Evolutionary conservation across 2,329 filamentous ascomycete genomes (phyloP).

Genomic region (Microdochium trichocladiopsis): DNA sequence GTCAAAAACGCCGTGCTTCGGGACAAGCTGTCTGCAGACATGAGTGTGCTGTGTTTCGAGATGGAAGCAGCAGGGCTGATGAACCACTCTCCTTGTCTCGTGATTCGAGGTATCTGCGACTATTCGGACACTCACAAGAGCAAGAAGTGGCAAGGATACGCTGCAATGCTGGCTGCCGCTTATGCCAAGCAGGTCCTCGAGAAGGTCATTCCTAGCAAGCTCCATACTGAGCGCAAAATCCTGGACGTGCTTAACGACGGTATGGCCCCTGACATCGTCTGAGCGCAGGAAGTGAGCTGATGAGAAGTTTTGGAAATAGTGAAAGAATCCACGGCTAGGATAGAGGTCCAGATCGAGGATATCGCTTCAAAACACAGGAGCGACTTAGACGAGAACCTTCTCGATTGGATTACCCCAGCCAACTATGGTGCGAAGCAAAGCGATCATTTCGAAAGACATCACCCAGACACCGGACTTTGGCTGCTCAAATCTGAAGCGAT

Average conservation of each 20-base stretch:
- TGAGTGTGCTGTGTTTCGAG: neutral
- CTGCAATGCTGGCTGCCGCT: neutral
- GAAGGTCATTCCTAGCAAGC: neutral
- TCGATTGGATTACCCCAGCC: neutral
- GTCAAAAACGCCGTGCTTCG: neutral
- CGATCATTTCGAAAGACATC: neutral
- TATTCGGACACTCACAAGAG: neutral
- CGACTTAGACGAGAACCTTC: neutral
- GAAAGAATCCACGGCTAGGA: neutral
- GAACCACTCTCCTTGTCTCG: neutral
- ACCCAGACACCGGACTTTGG: slow-evolving; percentile 8
- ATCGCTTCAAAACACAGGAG: neutral
- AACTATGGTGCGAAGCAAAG: neutral
- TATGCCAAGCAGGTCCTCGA: neutral
- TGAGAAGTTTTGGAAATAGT: neutral
- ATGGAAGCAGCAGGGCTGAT: neutral
- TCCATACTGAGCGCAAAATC: neutral
- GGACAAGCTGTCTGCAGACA: neutral
- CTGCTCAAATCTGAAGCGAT: slow-evolving; percentile 8
- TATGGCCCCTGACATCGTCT: neutral
- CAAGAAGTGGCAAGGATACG: neutral
- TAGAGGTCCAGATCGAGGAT: neutral
- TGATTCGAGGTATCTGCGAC: neutral
- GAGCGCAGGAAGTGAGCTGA: neutral
- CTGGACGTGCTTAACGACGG: neutral